Evolutionary conservation across 1,284 basidiomycete genomes (phyloP).

Genomic region (Neolentinus lepideus): DNA sequence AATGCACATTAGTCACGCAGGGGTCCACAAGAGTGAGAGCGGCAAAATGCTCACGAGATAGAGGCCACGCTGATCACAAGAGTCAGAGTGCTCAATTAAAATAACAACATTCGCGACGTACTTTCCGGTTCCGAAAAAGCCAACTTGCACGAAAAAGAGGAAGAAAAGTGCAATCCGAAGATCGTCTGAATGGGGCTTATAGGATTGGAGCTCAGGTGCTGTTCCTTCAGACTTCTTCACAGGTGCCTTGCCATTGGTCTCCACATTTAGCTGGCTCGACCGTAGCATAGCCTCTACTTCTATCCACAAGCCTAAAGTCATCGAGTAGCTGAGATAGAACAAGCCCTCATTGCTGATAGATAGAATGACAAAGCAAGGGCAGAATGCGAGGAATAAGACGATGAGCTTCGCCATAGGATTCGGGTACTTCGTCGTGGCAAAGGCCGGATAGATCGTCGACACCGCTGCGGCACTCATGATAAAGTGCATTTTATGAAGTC

Average conservation of each 20-base stretch:
- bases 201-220: slow-evolving; percentile 13
- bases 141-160: slow-evolving; percentile 82
- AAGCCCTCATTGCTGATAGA: slow-evolving; percentile 81
- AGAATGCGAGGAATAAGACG: slow-evolving; percentile 65
- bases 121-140: slow-evolving; percentile 88
- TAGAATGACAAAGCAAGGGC: slow-evolving; percentile 73
- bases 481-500: neutral
- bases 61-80: slow-evolving; percentile 66
- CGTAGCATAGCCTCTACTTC: slow-evolving; percentile 51
- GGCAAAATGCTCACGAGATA: slow-evolving; percentile 60
- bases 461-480: neutral
- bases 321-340: slow-evolving; percentile 69
- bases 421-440: neutral
- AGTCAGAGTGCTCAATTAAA: slow-evolving; percentile 2
- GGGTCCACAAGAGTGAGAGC: neutral
- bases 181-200: slow-evolving; percentile 54
- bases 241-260: neutral
- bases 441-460: neutral
- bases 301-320: slow-evolving; percentile 64
- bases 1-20: slow-evolving; percentile 6
- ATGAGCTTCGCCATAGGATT: slow-evolving; percentile 36
- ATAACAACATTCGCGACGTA: slow-evolving; percentile 30
- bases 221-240: neutral
- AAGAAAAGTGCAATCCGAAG: slow-evolving; percentile 77
- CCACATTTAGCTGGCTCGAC: neutral